Evolutionary conservation across 331 rosid genomes (phyloP), one percentile per base, ranked within the genome.

Genomic region (Pyrus hybrid): DNA sequence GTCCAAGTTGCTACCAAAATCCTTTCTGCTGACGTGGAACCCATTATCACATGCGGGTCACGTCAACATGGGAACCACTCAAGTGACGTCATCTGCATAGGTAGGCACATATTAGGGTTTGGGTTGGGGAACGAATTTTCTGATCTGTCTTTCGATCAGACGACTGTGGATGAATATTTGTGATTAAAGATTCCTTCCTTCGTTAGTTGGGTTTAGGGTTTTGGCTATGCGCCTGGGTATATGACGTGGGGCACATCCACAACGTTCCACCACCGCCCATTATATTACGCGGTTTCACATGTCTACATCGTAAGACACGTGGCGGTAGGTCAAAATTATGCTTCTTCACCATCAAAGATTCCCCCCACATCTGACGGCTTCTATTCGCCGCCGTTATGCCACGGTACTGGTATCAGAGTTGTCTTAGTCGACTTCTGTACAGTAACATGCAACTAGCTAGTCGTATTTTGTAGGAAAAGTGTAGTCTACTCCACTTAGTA

Each of bases 301-400:
- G 54, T 58, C 78, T 41, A 66, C 63, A 13, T 73, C 58, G 43
- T 22, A 26, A 28, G 16, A 18, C 35, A 53, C 25, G 43, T 73
- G 26, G 67, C 33, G 45, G 2, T 13, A 25, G 69, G 8, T 5
- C 17, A n/a, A 7, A 5, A 8, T 1, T 13, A 8, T 26, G 37
- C 4, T 25, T 9, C 20, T 14, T 5, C 5, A 18, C 65, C 41
- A 3, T 10, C 16, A 14, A 66, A 58, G 62, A 67, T 62, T n/a
- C 65, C 53, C 54, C 54, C 73, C 73, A 77, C 76, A 69, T 73
- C 62, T 10, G 70, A 77, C 66, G 77, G 80, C 77, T 67, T 78
- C 68, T 43, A 30, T 20, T 70, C n/a, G 76, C 82, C 79, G 82
- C 69, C 79, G 8, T 28, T 68, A 54, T 6, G 67, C 29, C 37